These are phyloP conservation scores for Pelargonium fulgidum DNA, from an alignment of 441 rosid species.

Conservation along the genomic window DNA sequence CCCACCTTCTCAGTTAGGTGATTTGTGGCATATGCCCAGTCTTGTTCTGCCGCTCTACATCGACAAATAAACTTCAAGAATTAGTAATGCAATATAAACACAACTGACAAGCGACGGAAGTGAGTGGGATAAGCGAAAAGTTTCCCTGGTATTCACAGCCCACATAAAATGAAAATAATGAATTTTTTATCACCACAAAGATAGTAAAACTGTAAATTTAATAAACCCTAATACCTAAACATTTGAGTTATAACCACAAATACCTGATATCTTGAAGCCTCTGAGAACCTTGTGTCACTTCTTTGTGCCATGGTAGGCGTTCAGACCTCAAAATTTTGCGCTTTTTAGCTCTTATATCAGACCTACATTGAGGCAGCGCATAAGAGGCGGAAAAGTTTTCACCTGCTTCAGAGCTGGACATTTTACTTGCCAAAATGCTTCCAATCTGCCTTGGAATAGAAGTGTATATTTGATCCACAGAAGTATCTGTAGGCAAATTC, in stretches of 20 bases:
- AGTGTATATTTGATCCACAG: conserved; percentile 26
- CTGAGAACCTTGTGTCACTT: conserved; percentile 37
- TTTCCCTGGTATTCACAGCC: too few relatives aligned
- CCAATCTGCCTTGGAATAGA: conserved; percentile 28
- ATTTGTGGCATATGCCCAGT: conserved; percentile 64
- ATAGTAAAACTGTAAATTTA: background rate
- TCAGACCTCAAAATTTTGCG: conserved; percentile 42
- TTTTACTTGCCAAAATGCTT: conserved; percentile 26
- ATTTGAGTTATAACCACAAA: conserved; percentile 15
- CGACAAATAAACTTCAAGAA: conserved; percentile 5
- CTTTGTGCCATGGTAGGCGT: conserved; percentile 58
- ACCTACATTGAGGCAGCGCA: conserved; percentile 28
- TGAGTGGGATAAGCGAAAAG: too few relatives aligned
- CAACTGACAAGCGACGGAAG: background rate
- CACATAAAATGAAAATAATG: background rate
- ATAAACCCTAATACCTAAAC: conserved; percentile 1
- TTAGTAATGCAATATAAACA: conserved; percentile 8
- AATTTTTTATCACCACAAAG: background rate
- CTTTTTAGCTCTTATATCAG: conserved; percentile 38
- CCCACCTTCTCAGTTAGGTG: conserved; percentile 69
- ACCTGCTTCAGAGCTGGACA: conserved; percentile 26
- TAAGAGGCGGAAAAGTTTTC: conserved; percentile 35
- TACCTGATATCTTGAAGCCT: conserved; percentile 52
- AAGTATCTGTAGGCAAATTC: conserved; percentile 29
- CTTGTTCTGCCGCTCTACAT: conserved; percentile 59